Base-by-base conservation (phyloP, 1,284 basidiomycete genomes). In the Cutaneotrichosporon cyanovorans region DNA sequence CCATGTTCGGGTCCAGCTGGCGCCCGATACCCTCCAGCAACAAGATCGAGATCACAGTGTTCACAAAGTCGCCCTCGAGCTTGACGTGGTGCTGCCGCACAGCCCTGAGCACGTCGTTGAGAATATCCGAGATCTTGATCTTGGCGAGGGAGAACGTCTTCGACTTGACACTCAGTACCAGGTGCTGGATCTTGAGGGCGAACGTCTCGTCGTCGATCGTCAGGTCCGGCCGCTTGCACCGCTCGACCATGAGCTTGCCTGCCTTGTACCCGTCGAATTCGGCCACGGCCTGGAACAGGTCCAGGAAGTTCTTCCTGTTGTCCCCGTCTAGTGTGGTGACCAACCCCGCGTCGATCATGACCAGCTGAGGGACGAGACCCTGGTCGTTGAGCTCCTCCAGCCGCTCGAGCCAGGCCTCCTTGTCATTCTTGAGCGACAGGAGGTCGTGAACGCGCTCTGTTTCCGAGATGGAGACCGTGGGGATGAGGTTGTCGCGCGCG, bases 51-150 rank as follows among this genome's bases (percentile, higher is more conserved):
- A 98, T 86, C 42, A 98, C 90, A 0, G 95, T 98, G 68, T 98
- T 97, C 61, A 98, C 83, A 65, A 99, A 99, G 69, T 98, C 95
- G 12, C 85, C 89, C 73, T 98, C 93, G 82, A 99, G 87, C 77
- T 92, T 96, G 58, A 98, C 95, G 65, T 96, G 95, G 68, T 97
- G 92, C 56, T 81, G 78, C 42, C 91, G 75, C 2, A 99, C 91
- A n/a, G 84, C 82, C 58, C 75, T 80, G 37, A 98, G 74, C 8
- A 96, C 92, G 56, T 93, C 85, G 6, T 80, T 84, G 34, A 97
- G 75, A 55, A 98, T 82, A 66, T 98, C 92, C 22, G 86, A 85
- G 49, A 99, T 95, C 71, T 89, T 90, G 74, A 99, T 91, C 66
- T 89, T 83, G 12, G 89, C 90, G 4, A 99, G 79, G 20, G 85